phyloP scores from a whole-genome alignment of 192 early-diverging fungal genomes.

The Funneliformis geosporum region DNA sequence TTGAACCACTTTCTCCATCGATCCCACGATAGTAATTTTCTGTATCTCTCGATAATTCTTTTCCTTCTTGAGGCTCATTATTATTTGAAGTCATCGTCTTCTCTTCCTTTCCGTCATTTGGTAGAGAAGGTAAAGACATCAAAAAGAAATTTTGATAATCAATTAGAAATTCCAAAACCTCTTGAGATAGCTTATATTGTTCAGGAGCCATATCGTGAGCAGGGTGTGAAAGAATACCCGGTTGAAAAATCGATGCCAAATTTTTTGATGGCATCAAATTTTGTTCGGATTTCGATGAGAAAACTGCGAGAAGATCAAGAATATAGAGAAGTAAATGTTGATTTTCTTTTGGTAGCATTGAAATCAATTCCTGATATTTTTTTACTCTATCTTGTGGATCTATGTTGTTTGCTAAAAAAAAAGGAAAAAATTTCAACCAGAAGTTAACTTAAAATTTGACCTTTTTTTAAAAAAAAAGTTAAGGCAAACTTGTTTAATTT shows the following conservation, averaged over 20 bases:
- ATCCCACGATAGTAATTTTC: neutral
- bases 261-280: slow-evolving; percentile 76
- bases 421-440: neutral
- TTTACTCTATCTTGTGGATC: slow-evolving; percentile 44
- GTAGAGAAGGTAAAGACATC: no score
- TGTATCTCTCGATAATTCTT: neutral
- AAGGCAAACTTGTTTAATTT: slow-evolving; percentile 5
- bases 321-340: slow-evolving; percentile 71
- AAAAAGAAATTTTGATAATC: slow-evolving; percentile 56
- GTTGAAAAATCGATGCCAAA: slow-evolving; percentile 74
- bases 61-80: neutral
- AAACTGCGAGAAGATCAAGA: slow-evolving; percentile 62
- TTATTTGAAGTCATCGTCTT: neutral
- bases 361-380: slow-evolving; percentile 62
- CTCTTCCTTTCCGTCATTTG: neutral
- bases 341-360: slow-evolving; percentile 55
- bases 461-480: slow-evolving; percentile 3
- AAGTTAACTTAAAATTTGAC: neutral
- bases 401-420: slow-evolving; percentile 36
- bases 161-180: slow-evolving; percentile 77
- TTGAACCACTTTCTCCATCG: neutral
- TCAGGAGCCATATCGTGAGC: slow-evolving; percentile 68
- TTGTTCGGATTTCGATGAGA: slow-evolving; percentile 50
- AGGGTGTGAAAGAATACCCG: slow-evolving; percentile 74
- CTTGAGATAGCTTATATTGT: slow-evolving; percentile 74